phyloP scores from a whole-genome alignment of 176 grass and related monocot species.

The Rhynchospora tenuis region DNA sequence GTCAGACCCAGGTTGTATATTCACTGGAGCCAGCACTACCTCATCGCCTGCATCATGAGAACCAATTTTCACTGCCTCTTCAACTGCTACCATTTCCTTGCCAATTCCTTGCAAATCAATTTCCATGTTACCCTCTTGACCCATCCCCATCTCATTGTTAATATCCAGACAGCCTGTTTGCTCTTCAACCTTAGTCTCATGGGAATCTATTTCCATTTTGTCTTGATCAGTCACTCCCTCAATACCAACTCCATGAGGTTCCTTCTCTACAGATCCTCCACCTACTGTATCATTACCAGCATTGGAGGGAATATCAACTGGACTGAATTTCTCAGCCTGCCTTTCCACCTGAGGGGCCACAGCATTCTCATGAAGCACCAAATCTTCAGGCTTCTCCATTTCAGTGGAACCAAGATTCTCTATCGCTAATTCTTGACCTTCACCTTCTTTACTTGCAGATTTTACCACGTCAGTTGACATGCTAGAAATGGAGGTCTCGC shows the following conservation, averaged over 20 bases:
- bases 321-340: neutral
- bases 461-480: neutral
- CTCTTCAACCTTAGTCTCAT: neutral
- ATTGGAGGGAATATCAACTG: constrained; percentile 8
- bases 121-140: neutral
- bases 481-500: neutral
- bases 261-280: neutral
- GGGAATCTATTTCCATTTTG: constrained; percentile 18
- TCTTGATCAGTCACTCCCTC: neutral
- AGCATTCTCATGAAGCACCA: neutral
- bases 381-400: neutral
- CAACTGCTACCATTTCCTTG: neutral
- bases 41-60: neutral
- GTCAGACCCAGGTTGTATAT: constrained; percentile 5
- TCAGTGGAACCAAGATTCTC: neutral
- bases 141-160: neutral
- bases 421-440: neutral
- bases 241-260: neutral
- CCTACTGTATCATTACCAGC: neutral
- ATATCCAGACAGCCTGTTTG: neutral
- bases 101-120: neutral
- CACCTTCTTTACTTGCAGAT: neutral
- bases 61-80: constrained; percentile 3
- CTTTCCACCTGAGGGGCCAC: neutral
- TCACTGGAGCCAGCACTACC: neutral